Base-by-base conservation (phyloP, 2,329 filamentous ascomycete genomes). In the Aspergillus thermomutatus region DNA sequence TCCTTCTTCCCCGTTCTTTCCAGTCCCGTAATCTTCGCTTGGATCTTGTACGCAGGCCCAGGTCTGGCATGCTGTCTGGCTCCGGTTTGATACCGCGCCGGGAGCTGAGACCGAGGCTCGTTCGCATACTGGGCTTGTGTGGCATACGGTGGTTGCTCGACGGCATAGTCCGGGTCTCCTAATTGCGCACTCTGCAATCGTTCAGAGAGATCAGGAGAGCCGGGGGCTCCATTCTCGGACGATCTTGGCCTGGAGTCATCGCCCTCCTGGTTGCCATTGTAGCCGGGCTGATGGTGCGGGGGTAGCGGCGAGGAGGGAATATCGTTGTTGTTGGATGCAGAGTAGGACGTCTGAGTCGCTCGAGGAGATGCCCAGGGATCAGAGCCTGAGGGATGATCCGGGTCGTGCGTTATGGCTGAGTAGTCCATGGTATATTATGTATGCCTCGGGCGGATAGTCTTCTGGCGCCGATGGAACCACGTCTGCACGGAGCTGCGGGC, bases 1-100 rank as follows among this genome's bases (percentile, higher is more conserved):
- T 99, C 94, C 76, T 97, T 99, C 75, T 95, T 92, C 59, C 92
- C 92, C 3, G 90, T 94, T 58, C 94, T 84, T 77, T 99, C 94
- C 49, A 99, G 80, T 1, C 90, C 92, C 0, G 92, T 97, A 61
- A 99, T 92, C 79, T 97, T 99, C 48, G 90, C 92, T 72, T 96
- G 92, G 40, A 99, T 83, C 75, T 91, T 93, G 75, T 90, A 92
- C 60, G 88, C 85, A 27, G 90, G 87, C 54, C 85, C 83, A 46
- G 84, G 77, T 47, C 70, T 70, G 40, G 69, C 62, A 52, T 69
- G 64, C 50, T 73, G 73, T 57, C 72, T 66, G 52, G 72, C 63
- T 51, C 72, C 72, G 14, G 70, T 72, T 59, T 80, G 79, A 63
- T 83, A 82, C 66, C 79, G 77, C 55, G 79, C 77, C 43, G 80